Conservation (phyloP, 2,329 filamentous ascomycete species). For the Trichoderma asperellum region DNA sequence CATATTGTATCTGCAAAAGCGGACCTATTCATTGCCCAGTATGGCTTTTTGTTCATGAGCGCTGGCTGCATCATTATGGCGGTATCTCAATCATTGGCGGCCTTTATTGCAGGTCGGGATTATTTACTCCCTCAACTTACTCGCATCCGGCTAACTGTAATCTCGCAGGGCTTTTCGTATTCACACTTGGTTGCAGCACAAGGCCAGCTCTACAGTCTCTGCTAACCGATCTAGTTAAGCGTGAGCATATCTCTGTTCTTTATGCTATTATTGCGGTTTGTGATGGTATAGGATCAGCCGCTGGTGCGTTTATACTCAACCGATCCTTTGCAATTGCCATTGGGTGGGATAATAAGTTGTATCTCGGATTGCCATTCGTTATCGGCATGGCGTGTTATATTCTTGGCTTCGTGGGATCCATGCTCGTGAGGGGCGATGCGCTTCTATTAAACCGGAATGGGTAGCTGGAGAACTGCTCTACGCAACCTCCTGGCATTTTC, state of each 20-base stretch:
- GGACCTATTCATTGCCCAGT: conserved; percentile 3
- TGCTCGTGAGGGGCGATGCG: not conserved
- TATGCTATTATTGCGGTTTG: conserved; percentile 7
- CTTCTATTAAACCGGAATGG: not conserved
- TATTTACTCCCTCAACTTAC: not conserved
- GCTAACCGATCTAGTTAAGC: conserved; percentile 10
- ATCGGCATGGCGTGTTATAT: conserved; percentile 6
- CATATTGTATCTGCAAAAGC: conserved; percentile 1
- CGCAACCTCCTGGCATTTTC: too few relatives aligned
- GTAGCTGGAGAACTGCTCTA: too few relatives aligned
- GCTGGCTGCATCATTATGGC: conserved; percentile 16
- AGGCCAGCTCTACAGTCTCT: conserved; percentile 18
- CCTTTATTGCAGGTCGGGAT: not conserved
- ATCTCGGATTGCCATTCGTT: conserved; percentile 16
- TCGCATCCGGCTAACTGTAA: not conserved
- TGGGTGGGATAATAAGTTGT: conserved; percentile 15
- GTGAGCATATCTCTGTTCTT: conserved; percentile 11
- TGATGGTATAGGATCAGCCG: conserved; percentile 22
- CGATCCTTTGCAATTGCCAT: conserved; percentile 12
- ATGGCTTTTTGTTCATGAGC: conserved; percentile 13
- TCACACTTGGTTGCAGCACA: conserved; percentile 19
- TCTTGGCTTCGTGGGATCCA: conserved; percentile 2
- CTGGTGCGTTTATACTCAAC: conserved; percentile 19
- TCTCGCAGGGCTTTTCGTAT: conserved; percentile 1
- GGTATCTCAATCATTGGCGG: conserved; percentile 3